Evolutionary conservation across 345 rosid species (phyloP).

Genomic region (Linum lewisii): DNA sequence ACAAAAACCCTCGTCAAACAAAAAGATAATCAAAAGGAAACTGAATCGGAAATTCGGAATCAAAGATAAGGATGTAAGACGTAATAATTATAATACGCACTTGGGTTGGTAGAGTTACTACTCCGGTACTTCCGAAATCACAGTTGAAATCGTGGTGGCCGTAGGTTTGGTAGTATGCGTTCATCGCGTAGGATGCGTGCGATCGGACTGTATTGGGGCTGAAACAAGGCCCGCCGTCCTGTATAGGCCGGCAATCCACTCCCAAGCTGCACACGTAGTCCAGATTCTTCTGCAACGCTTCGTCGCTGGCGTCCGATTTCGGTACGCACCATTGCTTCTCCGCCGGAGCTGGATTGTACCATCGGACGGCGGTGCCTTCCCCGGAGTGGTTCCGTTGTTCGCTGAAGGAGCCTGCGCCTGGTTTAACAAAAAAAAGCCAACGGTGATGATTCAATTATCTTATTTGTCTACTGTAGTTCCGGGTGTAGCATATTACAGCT

Average conservation of each 20-base stretch:
- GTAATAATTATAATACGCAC: constrained; percentile 8
- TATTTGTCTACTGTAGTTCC: too few relatives aligned
- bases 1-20: neutral
- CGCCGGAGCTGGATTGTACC: neutral
- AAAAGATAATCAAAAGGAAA: neutral
- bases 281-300: constrained; percentile 48
- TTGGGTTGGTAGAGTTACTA: constrained; percentile 43
- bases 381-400: neutral
- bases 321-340: constrained; percentile 53
- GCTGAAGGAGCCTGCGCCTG: constrained; percentile 33
- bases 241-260: constrained; percentile 46
- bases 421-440: neutral
- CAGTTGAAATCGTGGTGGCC: constrained; percentile 42
- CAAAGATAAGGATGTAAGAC: neutral
- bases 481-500: too few relatives aligned
- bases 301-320: constrained; percentile 27
- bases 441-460: neutral
- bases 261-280: constrained; percentile 53
- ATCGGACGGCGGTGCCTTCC: constrained; percentile 11
- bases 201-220: constrained; percentile 42
- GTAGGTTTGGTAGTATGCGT: constrained; percentile 45
- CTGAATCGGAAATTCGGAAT: neutral
- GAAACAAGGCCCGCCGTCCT: constrained; percentile 46
- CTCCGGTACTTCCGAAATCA: constrained; percentile 44
- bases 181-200: constrained; percentile 62